Evolutionary conservation across 805 yeast species (phyloP), one percentile per base, ranked within the genome.

Genomic region (Candida wancherniae): DNA sequence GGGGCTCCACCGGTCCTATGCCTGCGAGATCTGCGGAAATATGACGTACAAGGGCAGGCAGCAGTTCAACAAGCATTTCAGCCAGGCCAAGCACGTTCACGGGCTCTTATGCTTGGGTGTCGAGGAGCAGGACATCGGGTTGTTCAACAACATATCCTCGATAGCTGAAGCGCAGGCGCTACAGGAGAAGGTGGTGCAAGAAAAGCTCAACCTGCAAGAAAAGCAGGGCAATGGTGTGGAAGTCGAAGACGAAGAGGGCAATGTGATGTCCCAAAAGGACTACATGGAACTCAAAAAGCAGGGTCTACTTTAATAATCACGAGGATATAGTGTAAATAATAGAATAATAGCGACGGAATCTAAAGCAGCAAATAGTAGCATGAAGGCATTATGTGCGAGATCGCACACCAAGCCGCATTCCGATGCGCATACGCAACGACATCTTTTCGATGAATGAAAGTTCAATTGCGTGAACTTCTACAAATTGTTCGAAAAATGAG

Each of bases 231-330:
- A 68, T 31, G 74, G 76, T 1, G 69, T 80, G 9, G 95, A 92
- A 55, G 83, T 88, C 20, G 97, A 90, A 53, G 97, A 92, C 51
- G 81, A 75, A 1, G 87, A 85, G 11, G 98, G 97, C 8, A 90
- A 92, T 51, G 95, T 85, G 10, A 82, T 90, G 94, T 73, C 82
- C 19, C 80, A 78, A 45, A 75, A 76, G 44, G 88, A 85, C 24
- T 90, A 84, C 55, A 69, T 78, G 12, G 97, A 92, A 44, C 66
- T 90, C 52, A 84, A 85, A 58, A 80, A 75, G 44, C 97, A 90
- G 59, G 97, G 97, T 0, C 63, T 90, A 29, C 45, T 86, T 18
- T 87, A 59, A 22, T n/a, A 7, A 18, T 12, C n/a, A n/a, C n/a
- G n/a, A n/a, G n/a, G n/a, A n/a, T n/a, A n/a, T n/a, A n/a, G n/a